phyloP scores from a whole-genome alignment of 306 rosid genomes.

The Prunus campanulata region DNA sequence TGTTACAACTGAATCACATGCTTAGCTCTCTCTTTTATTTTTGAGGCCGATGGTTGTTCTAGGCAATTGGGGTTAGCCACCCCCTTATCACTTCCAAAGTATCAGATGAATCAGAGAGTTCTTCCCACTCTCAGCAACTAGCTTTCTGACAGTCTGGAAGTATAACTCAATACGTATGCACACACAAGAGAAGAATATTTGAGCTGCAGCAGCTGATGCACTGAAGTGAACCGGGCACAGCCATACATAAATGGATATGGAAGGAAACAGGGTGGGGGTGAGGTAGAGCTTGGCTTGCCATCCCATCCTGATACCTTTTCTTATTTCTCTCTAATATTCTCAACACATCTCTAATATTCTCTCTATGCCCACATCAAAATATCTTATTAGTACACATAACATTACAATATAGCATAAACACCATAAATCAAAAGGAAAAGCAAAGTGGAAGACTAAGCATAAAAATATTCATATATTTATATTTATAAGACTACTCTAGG shows the following conservation, averaged over 20 bases:
- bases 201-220: background rate
- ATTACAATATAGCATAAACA: too few relatives aligned
- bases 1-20: background rate
- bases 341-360: too few relatives aligned
- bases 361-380: too few relatives aligned
- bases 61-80: too few relatives aligned
- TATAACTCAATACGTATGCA: background rate
- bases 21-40: background rate
- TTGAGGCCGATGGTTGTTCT: background rate
- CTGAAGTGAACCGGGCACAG: background rate
- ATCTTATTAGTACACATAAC: too few relatives aligned
- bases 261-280: background rate
- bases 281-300: background rate
- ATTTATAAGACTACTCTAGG: too few relatives aligned
- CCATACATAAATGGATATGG: background rate
- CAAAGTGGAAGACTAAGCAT: too few relatives aligned
- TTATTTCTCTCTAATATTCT: too few relatives aligned
- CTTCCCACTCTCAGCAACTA: background rate
- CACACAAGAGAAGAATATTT: background rate
- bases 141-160: background rate
- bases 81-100: background rate
- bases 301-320: background rate
- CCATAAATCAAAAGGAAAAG: too few relatives aligned
- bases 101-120: background rate
- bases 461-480: too few relatives aligned